Percentiles rank a stretch among this genome's conserved stretches.
phyloP scores from a whole-genome alignment of 768 basidiomycete genomes.

The Boletus subcaerulescens region DNA sequence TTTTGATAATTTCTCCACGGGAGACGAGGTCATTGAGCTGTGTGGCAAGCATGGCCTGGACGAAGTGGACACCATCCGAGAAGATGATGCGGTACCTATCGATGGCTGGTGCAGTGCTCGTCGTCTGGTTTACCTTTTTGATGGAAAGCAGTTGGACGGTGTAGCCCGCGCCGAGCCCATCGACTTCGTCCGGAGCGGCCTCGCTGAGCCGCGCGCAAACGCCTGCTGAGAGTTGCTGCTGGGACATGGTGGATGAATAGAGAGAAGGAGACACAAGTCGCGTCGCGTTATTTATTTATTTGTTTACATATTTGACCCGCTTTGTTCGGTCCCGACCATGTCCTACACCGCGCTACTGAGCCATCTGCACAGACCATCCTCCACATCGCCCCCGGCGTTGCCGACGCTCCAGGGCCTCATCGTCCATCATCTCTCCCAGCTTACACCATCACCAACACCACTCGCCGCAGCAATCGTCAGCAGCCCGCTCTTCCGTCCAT shows the following conservation, averaged over 20 bases:
- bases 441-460: constrained; percentile 30
- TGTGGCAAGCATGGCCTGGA: constrained; percentile 94
- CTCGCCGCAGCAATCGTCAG: constrained; percentile 32
- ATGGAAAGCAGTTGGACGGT: constrained; percentile 80
- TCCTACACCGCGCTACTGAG: constrained; percentile 26
- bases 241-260: constrained; percentile 35
- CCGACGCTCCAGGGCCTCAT: constrained; percentile 27
- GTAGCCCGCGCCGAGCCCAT: constrained; percentile 34
- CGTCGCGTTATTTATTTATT: constrained; percentile 16
- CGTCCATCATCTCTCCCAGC: constrained; percentile 27
- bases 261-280: constrained; percentile 3
- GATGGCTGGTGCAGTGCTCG: constrained; percentile 32
- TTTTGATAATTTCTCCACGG: constrained; percentile 56
- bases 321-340: constrained; percentile 13
- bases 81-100: constrained; percentile 81
- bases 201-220: constrained; percentile 50
- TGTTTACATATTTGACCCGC: neutral
- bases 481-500: constrained; percentile 30
- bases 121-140: constrained; percentile 58
- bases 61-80: constrained; percentile 83
- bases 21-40: constrained; percentile 78
- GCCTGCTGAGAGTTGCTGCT: constrained; percentile 48
- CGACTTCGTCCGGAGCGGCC: constrained; percentile 32
- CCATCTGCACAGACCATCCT: constrained; percentile 26
- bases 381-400: constrained; percentile 10